Percentiles rank a stretch among this genome's conserved stretches.
These are phyloP conservation scores for Lotus japonicus DNA, from an alignment of 306 rosid genomes.

Conservation along the genomic window DNA sequence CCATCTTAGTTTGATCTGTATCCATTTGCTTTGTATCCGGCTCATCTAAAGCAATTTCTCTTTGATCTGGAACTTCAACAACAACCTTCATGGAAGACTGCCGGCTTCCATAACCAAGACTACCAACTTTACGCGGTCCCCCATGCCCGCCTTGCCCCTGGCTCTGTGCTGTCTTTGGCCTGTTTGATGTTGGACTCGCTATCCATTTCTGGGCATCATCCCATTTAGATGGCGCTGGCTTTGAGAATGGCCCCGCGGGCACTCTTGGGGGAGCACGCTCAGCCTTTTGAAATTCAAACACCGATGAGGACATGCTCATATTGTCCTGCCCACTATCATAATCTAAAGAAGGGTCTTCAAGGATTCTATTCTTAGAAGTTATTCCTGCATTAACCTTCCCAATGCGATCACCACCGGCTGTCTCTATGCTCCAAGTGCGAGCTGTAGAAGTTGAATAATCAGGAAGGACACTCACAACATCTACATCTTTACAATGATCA, in stretches of 20 bases:
- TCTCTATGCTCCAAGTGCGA: conserved; percentile 36
- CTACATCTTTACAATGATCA: conserved; percentile 81
- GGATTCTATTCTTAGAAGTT: conserved; percentile 41
- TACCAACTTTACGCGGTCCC: conserved; percentile 47
- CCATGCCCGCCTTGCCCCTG: conserved; percentile 54
- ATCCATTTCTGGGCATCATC: conserved; percentile 99
- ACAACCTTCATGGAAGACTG: conserved; percentile 68
- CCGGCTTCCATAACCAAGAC: conserved; percentile 49
- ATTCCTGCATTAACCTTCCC: conserved; percentile 34
- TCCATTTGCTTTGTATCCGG: conserved; percentile 89
- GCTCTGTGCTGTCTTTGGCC: conserved; percentile 55
- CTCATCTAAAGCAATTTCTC: conserved; percentile 50
- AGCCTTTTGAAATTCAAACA: conserved; percentile 84
- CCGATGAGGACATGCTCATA: conserved; percentile 43
- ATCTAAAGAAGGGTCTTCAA: conserved; percentile 58
- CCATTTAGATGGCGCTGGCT: conserved; percentile 96
- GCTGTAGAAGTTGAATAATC: conserved; percentile 46
- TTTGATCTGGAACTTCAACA: conserved; percentile 75
- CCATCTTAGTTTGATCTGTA: conserved; percentile 63
- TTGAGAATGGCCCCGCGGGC: conserved; percentile 69
- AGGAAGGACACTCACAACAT: conserved; percentile 76
- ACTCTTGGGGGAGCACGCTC: conserved; percentile 69
- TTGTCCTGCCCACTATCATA: conserved; percentile 52
- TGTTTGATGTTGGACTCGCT: conserved; percentile 75
- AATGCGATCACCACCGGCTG: conserved; percentile 35